Percentiles rank a stretch among this genome's conserved stretches.
phyloP scores from a whole-genome alignment of 1,284 basidiomycete genomes.

The Cystobasidiaceae sp. region DNA sequence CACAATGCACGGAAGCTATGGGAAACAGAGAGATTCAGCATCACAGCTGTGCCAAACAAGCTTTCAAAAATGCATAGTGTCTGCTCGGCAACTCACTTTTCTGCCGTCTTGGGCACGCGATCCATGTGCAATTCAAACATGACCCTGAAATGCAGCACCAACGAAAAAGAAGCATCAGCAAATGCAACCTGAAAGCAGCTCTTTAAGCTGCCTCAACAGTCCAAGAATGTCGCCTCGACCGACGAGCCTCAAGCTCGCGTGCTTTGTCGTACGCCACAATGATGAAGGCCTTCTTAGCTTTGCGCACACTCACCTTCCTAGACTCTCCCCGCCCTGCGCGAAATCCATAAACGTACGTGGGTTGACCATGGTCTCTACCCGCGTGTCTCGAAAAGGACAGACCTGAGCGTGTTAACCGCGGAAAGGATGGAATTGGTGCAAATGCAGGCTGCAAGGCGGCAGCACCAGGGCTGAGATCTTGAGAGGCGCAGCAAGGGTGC shows the following conservation, averaged over 20 bases:
- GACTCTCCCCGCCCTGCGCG: conserved; percentile 53
- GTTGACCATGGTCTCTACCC: conserved; percentile 47
- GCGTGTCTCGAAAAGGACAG: neutral
- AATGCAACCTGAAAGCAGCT: too few species aligned
- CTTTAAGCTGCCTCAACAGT: neutral
- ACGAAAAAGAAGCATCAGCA: conserved; percentile 21
- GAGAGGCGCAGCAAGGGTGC: too few species aligned
- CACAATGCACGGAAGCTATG: conserved; percentile 77
- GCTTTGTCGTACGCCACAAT: too few species aligned
- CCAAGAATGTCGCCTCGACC: neutral
- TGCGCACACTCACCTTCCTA: conserved; percentile 56
- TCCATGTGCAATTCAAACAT: conserved; percentile 76
- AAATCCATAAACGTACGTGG: conserved; percentile 68
- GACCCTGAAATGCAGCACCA: conserved; percentile 51
- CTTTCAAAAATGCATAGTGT: neutral
- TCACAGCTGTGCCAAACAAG: too few species aligned
- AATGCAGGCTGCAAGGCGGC: too few species aligned
- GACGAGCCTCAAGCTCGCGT: neutral
- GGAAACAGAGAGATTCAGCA: neutral
- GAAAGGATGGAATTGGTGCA: neutral
- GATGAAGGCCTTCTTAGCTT: neutral
- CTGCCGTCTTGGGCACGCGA: conserved; percentile 70
- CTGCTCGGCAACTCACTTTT: conserved; percentile 59
- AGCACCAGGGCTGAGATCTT: too few species aligned
- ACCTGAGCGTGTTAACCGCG: neutral